Base-by-base conservation (phyloP, 192 early-diverging fungal genomes). In the Coemansia sp. region DNA sequence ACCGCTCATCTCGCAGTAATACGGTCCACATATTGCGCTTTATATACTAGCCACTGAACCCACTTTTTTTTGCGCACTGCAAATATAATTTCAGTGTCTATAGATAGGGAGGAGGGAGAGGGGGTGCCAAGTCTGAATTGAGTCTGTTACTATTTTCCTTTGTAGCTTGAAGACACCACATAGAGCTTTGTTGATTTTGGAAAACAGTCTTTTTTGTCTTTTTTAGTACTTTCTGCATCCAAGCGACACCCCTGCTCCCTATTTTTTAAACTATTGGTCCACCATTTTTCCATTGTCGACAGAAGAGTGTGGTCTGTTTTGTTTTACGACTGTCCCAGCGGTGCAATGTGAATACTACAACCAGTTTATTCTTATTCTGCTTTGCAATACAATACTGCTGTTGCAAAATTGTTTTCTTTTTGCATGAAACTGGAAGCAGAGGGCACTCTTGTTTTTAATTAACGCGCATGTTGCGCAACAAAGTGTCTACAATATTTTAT, bases 141-240 rank as follows among this genome's bases (percentile, higher is more conserved):
- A 13, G 25, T 13, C 8, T 51, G 48, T 13, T 51, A 51, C 48
- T 51, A 51, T 51, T 51, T 51, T 51, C 23, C 43, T 51, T 51
- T 51, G 25, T 26, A 26, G 3, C 25, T 51, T 26, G 25, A 51
- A 12, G 25, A 51, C 48, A 51, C 25, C 26, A 1, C 9, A 9
- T 51, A 51, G 13, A 12, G 25, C 8, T 26, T 21, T 26, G 23
- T 51, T 26, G 48, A 12, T 51, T 51, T 51, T 26, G 4, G 23
- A 26, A 9, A 51, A 61, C 13, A 39, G 26, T 45, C 16, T 28
- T 30, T 23, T 61, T 43, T 39, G 28, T 43, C n/a, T 13, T 33
- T 25, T 62, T 30, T 31, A 29, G 46, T 39, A 62, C 28, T 62
- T 12, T 35, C 35, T 63, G n/a, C 25, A 34, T 43, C 46, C 42